Conservation (phyloP, 2,329 filamentous ascomycete genomes). For the Trichoderma cornu-damae region DNA sequence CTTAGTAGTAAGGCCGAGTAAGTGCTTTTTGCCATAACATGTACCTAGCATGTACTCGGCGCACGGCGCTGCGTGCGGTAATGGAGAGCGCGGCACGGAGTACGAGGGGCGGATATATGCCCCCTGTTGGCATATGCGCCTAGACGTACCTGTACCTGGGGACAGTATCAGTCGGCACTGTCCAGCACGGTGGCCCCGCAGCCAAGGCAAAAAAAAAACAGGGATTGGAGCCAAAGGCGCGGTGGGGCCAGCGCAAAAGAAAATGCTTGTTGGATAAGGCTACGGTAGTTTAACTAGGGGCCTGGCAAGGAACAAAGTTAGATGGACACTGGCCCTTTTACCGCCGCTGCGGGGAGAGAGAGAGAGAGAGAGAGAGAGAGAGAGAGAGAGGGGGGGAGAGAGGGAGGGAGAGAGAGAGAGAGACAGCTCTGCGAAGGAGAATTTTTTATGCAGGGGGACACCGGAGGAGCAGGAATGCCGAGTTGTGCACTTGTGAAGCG, state of each 20-base stretch:
- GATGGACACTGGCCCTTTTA: background rate
- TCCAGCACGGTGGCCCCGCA: background rate
- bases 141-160: background rate
- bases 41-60: background rate
- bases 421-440: conserved; percentile 17
- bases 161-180: background rate
- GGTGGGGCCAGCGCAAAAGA: background rate
- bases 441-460: conserved; percentile 18
- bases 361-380: background rate
- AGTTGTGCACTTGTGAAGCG: background rate
- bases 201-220: background rate
- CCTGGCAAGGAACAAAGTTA: background rate
- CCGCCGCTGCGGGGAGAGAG: conserved; percentile 13
- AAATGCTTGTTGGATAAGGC: conserved; percentile 19
- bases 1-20: too few species aligned
- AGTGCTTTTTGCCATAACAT: too few species aligned
- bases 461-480: background rate
- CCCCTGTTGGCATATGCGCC: conserved; percentile 1
- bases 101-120: conserved; percentile 6
- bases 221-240: background rate
- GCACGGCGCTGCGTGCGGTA: background rate
- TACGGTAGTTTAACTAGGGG: conserved; percentile 19
- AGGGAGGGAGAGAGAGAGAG: too few species aligned
- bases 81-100: background rate
- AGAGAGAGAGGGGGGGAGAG: too few species aligned